phyloP scores from a whole-genome alignment of 495 filamentous ascomycete species.

The Penicillium verhagenii region DNA sequence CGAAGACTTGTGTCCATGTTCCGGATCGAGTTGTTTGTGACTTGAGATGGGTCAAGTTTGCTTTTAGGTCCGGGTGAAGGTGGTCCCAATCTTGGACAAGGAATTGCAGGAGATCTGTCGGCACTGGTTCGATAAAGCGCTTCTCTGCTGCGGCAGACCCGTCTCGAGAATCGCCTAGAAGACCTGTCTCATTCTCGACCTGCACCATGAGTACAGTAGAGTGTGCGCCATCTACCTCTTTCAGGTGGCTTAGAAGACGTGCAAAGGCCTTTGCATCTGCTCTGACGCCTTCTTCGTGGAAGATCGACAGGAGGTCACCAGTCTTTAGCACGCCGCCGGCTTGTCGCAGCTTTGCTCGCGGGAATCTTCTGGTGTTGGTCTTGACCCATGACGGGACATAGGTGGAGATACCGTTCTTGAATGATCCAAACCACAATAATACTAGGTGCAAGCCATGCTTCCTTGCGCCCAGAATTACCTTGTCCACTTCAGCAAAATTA shows the following conservation, averaged over 20 bases:
- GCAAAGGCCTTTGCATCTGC: constrained; percentile 40
- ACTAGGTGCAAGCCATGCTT: constrained; percentile 41
- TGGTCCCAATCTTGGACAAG: constrained; percentile 30
- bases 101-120: constrained; percentile 30
- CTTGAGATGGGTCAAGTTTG: constrained; percentile 26
- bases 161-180: constrained; percentile 49
- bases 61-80: constrained; percentile 32
- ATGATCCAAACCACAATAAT: constrained; percentile 52
- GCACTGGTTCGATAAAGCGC: constrained; percentile 33
- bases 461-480: constrained; percentile 40
- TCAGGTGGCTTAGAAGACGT: constrained; percentile 37
- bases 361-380: constrained; percentile 40
- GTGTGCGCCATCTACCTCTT: constrained; percentile 38
- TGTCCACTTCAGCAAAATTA: constrained; percentile 42
- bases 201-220: constrained; percentile 52
- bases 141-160: constrained; percentile 33
- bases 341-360: constrained; percentile 33
- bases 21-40: constrained; percentile 12
- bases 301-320: constrained; percentile 35
- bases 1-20: constrained; percentile 43
- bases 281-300: constrained; percentile 31
- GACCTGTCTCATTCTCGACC: constrained; percentile 49
- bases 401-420: constrained; percentile 46
- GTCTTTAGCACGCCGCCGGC: constrained; percentile 28
- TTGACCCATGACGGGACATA: constrained; percentile 48